Conservation (phyloP, 345 rosid species). For the Eucalyptus marginata region DNA sequence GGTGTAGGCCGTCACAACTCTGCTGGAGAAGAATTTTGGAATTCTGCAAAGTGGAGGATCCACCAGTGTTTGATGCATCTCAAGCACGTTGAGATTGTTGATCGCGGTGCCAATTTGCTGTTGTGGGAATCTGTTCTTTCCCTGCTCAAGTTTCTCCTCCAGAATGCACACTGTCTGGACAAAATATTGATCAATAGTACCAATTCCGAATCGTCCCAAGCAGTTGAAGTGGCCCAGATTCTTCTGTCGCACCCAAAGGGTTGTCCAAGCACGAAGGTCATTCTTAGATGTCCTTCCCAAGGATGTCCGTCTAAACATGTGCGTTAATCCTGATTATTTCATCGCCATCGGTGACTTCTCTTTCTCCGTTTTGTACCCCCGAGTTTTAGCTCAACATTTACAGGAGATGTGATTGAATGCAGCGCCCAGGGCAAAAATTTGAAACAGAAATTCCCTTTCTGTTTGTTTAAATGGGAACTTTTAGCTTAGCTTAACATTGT, state of each 20-base stretch:
- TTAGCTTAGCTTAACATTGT: background rate
- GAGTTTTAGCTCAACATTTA: background rate
- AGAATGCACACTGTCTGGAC: background rate
- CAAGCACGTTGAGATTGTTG: background rate
- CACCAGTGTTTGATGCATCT: background rate
- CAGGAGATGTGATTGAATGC: background rate
- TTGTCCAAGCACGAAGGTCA: background rate
- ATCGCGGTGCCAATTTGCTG: background rate
- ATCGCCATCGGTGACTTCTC: accelerated
- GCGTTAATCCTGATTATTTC: background rate
- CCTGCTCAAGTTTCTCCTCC: background rate
- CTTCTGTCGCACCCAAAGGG: background rate
- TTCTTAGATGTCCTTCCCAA: background rate
- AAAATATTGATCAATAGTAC: background rate
- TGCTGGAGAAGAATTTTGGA: background rate
- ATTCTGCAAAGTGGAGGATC: background rate
- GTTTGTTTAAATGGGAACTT: background rate
- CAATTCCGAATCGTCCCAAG: background rate
- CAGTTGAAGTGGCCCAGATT: background rate
- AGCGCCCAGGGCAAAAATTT: background rate
- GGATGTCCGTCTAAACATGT: background rate
- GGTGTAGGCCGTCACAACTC: background rate
- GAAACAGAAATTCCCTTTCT: background rate
- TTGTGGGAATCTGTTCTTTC: background rate
- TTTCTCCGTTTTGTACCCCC: background rate